Percentiles rank a stretch among this genome's conserved stretches.
These are phyloP conservation scores for Tricholomella constricta DNA, from an alignment of 768 basidiomycete genomes.

Conservation along the genomic window DNA sequence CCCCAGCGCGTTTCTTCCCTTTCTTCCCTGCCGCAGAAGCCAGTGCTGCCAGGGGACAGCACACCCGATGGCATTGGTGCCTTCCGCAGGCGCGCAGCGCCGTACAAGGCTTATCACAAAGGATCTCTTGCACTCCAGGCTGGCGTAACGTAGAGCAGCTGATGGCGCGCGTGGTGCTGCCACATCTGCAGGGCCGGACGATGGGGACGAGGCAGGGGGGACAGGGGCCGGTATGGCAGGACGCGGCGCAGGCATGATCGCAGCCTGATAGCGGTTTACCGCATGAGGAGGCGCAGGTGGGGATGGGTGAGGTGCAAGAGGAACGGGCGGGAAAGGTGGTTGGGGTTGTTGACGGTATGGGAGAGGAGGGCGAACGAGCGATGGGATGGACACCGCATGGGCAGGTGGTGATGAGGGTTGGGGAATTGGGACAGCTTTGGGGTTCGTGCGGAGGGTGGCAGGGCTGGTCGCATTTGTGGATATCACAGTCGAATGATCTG, in stretches of 20 bases:
- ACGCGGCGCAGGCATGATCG: conserved; percentile 66
- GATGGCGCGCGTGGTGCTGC: conserved; percentile 57
- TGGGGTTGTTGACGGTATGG: conserved; percentile 27
- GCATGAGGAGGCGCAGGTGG: conserved; percentile 75
- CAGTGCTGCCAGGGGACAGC: conserved; percentile 85
- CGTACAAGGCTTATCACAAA: conserved; percentile 80
- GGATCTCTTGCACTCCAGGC: conserved; percentile 48
- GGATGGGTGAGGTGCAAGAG: conserved; percentile 74
- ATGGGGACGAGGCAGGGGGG: conserved; percentile 75
- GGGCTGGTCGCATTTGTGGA: conserved; percentile 68
- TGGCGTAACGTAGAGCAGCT: conserved; percentile 53
- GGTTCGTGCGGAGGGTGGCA: conserved; percentile 75
- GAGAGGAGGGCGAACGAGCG: conserved; percentile 32
- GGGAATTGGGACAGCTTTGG: conserved; percentile 72
- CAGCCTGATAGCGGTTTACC: conserved; percentile 65
- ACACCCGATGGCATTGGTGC: conserved; percentile 82
- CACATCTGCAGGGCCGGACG: conserved; percentile 85
- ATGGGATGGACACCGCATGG: conserved; percentile 77
- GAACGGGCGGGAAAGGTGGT: conserved; percentile 45
- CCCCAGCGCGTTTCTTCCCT: conserved; percentile 55
- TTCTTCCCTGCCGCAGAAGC: conserved; percentile 49
- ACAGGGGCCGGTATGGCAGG: conserved; percentile 80
- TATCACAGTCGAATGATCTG: conserved; percentile 76
- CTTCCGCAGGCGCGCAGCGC: conserved; percentile 82
- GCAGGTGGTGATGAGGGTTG: conserved; percentile 66